Conservation (phyloP, 2,329 filamentous ascomycete genomes). For the Hypoxylon sp. region DNA sequence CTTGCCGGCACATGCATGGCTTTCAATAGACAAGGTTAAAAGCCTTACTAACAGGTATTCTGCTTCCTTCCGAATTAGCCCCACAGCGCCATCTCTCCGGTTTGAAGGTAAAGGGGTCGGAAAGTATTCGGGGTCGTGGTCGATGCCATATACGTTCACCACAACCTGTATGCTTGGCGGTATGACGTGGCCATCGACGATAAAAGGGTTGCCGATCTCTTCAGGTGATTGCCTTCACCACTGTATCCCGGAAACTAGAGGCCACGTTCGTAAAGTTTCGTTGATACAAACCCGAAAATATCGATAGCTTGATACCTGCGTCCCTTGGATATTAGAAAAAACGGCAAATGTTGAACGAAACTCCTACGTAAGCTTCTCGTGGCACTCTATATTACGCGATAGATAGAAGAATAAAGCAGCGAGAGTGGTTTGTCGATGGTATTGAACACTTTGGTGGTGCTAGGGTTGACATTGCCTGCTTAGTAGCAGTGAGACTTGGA, state of each 20-base stretch:
- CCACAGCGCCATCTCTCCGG: constrained; percentile 28
- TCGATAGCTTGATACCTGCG: constrained; percentile 14
- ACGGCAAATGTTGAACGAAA: constrained; percentile 30
- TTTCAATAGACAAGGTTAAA: constrained; percentile 14
- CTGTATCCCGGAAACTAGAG: constrained; percentile 23
- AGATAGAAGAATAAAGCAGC: constrained; percentile 45
- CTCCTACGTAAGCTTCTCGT: constrained; percentile 27
- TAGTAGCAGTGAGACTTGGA: neutral
- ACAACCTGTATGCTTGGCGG: neutral
- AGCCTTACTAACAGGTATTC: neutral
- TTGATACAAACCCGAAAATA: constrained; percentile 41
- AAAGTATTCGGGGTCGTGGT: constrained; percentile 17
- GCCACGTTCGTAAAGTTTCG: constrained; percentile 38
- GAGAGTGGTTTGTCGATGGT: constrained; percentile 18
- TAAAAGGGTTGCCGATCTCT: neutral
- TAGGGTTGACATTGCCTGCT: neutral
- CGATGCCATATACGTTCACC: neutral
- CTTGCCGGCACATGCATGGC: constrained; percentile 14
- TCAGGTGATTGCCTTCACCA: constrained; percentile 19
- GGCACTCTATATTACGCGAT: constrained; percentile 29
- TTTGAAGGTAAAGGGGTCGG: constrained; percentile 19
- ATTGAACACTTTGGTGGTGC: neutral
- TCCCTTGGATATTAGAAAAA: constrained; percentile 24
- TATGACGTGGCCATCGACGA: constrained; percentile 19
- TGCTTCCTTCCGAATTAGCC: neutral